Conservation (phyloP, 257 asterid species). For the Vinca minor region DNA sequence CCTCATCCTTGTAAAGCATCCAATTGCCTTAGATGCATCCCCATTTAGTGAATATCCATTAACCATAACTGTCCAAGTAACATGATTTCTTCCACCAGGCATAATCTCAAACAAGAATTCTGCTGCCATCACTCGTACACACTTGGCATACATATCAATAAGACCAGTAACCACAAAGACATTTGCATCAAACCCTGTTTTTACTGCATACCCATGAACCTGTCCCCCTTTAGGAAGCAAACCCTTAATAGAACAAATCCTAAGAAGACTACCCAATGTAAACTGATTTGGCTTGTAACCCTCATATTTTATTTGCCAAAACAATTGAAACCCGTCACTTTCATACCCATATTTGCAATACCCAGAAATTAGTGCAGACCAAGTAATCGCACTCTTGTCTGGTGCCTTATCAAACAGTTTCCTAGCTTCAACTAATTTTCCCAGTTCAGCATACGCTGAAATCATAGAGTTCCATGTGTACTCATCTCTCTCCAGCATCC, state of each 20-base stretch:
- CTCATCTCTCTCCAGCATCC: conserved; percentile 58
- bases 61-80: conserved; percentile 87
- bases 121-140: conserved; percentile 43
- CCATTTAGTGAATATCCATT: conserved; percentile 66
- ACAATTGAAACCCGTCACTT: conserved; percentile 42
- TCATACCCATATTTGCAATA: conserved; percentile 62
- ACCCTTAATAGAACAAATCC: conserved; percentile 60
- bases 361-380: conserved; percentile 87
- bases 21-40: conserved; percentile 33
- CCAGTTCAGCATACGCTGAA: conserved; percentile 55
- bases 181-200: conserved; percentile 44
- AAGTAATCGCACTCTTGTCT: conserved; percentile 40
- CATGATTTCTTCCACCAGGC: conserved; percentile 62
- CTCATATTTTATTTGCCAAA: conserved; percentile 49
- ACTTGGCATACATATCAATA: conserved; percentile 69
- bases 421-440: conserved; percentile 54
- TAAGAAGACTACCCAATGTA: conserved; percentile 57
- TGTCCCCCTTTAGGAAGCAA: conserved; percentile 49
- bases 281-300: conserved; percentile 54
- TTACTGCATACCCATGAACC: conserved; percentile 55
- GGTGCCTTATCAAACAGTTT: conserved; percentile 41
- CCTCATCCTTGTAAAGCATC: conserved; percentile 59
- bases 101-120: conserved; percentile 46
- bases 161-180: conserved; percentile 64
- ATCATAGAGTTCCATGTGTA: conserved; percentile 67